Percentiles rank a stretch among this genome's conserved stretches.
These are phyloP conservation scores for Termitomyces sp. DNA, from an alignment of 768 basidiomycete species.

Conservation along the genomic window DNA sequence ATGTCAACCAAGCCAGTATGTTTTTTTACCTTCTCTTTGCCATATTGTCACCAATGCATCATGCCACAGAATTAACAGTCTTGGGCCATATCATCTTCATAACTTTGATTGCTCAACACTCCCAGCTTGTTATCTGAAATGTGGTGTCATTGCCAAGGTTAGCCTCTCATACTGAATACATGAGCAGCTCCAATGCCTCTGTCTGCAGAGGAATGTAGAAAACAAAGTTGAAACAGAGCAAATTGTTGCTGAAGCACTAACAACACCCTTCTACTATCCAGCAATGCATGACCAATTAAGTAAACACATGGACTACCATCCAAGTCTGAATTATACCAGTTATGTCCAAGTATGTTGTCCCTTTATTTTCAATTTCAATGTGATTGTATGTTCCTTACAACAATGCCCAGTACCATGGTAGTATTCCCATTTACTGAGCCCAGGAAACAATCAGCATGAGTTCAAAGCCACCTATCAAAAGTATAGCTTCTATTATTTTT, in stretches of 20 bases:
- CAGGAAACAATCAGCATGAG: slow-evolving; percentile 88
- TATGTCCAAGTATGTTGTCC: slow-evolving; percentile 71
- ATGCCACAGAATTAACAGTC: slow-evolving; percentile 72
- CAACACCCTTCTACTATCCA: slow-evolving; percentile 85
- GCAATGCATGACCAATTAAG: slow-evolving; percentile 26
- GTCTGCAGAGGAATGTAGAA: slow-evolving; percentile 86
- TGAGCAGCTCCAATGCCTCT: neutral
- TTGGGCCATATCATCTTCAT: slow-evolving; percentile 88
- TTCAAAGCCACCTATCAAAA: slow-evolving; percentile 94
- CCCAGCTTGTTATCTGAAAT: slow-evolving; percentile 90
- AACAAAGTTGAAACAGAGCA: slow-evolving; percentile 99
- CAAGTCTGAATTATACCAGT: slow-evolving; percentile 86
- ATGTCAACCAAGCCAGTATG: slow-evolving; percentile 97
- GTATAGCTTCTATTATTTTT: slow-evolving; percentile 39
- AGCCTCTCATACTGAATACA: neutral
- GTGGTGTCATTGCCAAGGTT: slow-evolving; percentile 93
- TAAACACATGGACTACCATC: slow-evolving; percentile 37
- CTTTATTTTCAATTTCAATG: neutral
- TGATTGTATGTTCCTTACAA: neutral
- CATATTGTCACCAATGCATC: neutral
- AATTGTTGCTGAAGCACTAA: slow-evolving; percentile 86
- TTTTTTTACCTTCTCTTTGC: neutral
- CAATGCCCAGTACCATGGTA: slow-evolving; percentile 72
- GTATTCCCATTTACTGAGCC: slow-evolving; percentile 95
- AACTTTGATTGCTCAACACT: slow-evolving; percentile 91